Conservation (phyloP, 768 basidiomycete species). For the Aureoboletus auriporus region DNA sequence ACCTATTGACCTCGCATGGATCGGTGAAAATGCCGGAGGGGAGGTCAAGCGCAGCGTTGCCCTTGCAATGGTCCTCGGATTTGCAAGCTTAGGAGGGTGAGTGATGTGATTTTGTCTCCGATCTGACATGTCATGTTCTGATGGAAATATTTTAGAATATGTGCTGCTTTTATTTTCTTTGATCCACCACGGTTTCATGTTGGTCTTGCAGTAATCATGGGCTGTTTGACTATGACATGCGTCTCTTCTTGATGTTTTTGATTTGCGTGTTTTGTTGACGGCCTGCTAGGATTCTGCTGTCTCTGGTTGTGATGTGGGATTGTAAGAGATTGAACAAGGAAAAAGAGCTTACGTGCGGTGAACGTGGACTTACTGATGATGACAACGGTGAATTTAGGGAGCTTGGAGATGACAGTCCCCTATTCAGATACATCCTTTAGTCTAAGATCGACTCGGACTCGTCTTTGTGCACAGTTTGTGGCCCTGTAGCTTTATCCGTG, state of each 20-base stretch:
- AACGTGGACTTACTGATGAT: conserved; percentile 39
- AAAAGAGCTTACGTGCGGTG: conserved; percentile 40
- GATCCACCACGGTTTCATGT: conserved; percentile 34
- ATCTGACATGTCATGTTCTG: not conserved
- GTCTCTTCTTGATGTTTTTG: conserved; percentile 8
- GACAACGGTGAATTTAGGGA: conserved; percentile 33
- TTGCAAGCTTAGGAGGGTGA: conserved; percentile 53
- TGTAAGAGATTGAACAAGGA: conserved; percentile 44
- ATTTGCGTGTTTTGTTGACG: conserved; percentile 24
- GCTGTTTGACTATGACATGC: conserved; percentile 23
- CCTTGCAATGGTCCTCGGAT: conserved; percentile 47
- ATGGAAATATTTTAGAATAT: conserved; percentile 27
- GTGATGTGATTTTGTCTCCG: conserved; percentile 14
- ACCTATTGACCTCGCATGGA: conserved; percentile 48
- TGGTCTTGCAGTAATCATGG: conserved; percentile 29
- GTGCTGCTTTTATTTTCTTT: conserved; percentile 38
- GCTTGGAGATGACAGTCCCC: too few relatives aligned
- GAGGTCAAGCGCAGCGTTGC: conserved; percentile 47
- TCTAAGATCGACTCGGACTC: too few relatives aligned
- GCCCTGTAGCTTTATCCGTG: too few relatives aligned
- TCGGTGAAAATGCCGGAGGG: conserved; percentile 49
- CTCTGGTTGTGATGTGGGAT: conserved; percentile 41
- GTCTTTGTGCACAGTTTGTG: too few relatives aligned
- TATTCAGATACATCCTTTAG: conserved; percentile 17
- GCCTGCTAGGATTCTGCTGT: conserved; percentile 34